Evolutionary conservation across 192 early-diverging fungal species (phyloP), one percentile per base, ranked within the genome.

Genomic region (Rhizophlyctis rosea): DNA sequence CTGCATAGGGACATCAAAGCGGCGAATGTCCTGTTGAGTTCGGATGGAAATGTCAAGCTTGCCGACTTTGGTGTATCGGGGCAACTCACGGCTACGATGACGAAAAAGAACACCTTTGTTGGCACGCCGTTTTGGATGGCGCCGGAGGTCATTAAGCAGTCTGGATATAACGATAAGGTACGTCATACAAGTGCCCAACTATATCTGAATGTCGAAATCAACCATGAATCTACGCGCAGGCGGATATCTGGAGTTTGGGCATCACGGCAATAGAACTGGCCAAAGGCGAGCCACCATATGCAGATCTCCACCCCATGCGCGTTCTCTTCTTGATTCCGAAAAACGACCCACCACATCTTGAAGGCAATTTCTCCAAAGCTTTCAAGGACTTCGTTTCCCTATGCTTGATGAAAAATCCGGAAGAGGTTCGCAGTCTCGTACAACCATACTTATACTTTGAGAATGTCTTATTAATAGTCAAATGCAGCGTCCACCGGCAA

Each of bases 1-100:
- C 58, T 86, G 39, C 78, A 73, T 49, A 64, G 77, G 78, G 96
- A 99, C 67, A 92, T 99, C 61, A 99, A 99, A 88, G 91, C 91
- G 13, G 94, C 93, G 24, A 96, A 96, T 69, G 81, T 98, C 14
- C 72, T 82, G 86, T 30, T 79, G 86, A 59, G 87, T 80, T 47
- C 65, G 75, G 34, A 88, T 82, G 65, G 95, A 81, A 85, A 88
- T 54, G 87, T 98, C 49, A 98, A 97, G 73, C 80, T 98, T 54
- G 82, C 79, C 31, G 84, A 86, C 69, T 86, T 86, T 69, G 84
- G 84, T 44, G 84, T 86, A 4, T 86, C 83, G 11, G 84, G 83
- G 18, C 76, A 83, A 53, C 58, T 86, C 54, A 71, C 68, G 50
- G 48, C 28, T 28, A 35, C 71, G 18, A 55, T 53, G 21, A 79